Evolutionary conservation across 192 early-diverging fungal genomes (phyloP).

Genomic region (Backusella macrospora): DNA sequence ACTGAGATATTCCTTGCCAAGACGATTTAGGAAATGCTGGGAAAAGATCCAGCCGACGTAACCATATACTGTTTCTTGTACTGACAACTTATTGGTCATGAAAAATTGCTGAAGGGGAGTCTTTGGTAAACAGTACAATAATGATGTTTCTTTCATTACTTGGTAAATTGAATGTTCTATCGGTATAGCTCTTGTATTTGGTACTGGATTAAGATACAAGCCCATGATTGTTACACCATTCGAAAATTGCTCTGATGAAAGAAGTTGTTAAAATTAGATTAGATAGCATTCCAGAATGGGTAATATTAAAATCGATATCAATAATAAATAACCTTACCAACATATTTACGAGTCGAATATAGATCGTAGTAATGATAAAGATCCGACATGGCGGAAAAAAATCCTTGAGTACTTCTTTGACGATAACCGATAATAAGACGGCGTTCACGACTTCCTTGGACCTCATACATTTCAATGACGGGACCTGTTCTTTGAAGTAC

Average conservation of each 20-base stretch:
- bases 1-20: conserved; percentile 91
- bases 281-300: conserved; percentile 3
- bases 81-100: conserved; percentile 88
- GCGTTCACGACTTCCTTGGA: conserved; percentile 85
- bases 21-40: conserved; percentile 98
- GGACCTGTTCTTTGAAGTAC: conserved; percentile 90
- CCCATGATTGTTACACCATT: conserved; percentile 96
- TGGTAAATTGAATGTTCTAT: conserved; percentile 90
- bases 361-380: conserved; percentile 98
- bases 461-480: conserved; percentile 92
- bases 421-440: conserved; percentile 92
- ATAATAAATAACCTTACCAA: conserved; percentile 51
- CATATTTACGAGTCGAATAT: conserved; percentile 96
- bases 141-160: conserved; percentile 95
- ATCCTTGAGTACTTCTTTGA: conserved; percentile 88
- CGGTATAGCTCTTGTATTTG: conserved; percentile 75
- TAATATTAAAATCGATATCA: conserved; percentile 5
- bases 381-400: conserved; percentile 94
- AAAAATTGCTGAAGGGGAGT: conserved; percentile 94
- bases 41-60: conserved; percentile 97
- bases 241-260: conserved; percentile 87
- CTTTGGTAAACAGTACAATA: conserved; percentile 94
- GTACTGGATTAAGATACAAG: conserved; percentile 88
- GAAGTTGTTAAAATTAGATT: background rate
- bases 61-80: conserved; percentile 96